Percentiles rank a stretch among this genome's conserved stretches.
Conservation (phyloP, 1,284 basidiomycete species). For the Pterulicium gracile region DNA sequence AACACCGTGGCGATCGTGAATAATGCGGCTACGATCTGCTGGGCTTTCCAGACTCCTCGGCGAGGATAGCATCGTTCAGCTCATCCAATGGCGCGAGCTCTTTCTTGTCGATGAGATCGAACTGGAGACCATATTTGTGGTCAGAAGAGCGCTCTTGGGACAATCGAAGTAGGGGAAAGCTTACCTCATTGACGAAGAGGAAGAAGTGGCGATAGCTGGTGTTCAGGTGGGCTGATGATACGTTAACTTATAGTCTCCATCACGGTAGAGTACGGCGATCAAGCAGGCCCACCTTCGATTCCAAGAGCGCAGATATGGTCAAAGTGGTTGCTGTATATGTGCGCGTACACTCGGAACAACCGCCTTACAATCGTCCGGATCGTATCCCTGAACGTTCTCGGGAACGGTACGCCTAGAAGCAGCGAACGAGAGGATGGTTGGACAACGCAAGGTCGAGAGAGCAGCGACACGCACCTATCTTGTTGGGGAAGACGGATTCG, state of each 20-base stretch:
- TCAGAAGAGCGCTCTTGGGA: background rate
- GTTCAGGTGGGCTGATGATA: slow-evolving; percentile 83
- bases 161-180: slow-evolving; percentile 9
- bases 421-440: background rate
- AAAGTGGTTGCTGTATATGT: slow-evolving; percentile 99
- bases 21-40: background rate
- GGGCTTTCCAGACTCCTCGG: slow-evolving; percentile 57
- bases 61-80: slow-evolving; percentile 90
- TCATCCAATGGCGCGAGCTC: slow-evolving; percentile 95
- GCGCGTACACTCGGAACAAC: slow-evolving; percentile 95
- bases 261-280: background rate
- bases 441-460: slow-evolving; percentile 1
- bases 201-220: slow-evolving; percentile 99
- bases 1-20: background rate
- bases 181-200: slow-evolving; percentile 91
- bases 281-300: slow-evolving; percentile 72
- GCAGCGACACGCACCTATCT: slow-evolving; percentile 58
- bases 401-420: slow-evolving; percentile 77
- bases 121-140: slow-evolving; percentile 35
- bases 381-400: slow-evolving; percentile 83
- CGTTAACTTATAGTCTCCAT: slow-evolving; percentile 3
- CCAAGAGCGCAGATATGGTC: slow-evolving; percentile 97
- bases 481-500: slow-evolving; percentile 88
- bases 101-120: slow-evolving; percentile 94
- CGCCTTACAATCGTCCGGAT: slow-evolving; percentile 89